phyloP scores from a whole-genome alignment of 495 filamentous ascomycete species.

The Acidomyces sp. region DNA sequence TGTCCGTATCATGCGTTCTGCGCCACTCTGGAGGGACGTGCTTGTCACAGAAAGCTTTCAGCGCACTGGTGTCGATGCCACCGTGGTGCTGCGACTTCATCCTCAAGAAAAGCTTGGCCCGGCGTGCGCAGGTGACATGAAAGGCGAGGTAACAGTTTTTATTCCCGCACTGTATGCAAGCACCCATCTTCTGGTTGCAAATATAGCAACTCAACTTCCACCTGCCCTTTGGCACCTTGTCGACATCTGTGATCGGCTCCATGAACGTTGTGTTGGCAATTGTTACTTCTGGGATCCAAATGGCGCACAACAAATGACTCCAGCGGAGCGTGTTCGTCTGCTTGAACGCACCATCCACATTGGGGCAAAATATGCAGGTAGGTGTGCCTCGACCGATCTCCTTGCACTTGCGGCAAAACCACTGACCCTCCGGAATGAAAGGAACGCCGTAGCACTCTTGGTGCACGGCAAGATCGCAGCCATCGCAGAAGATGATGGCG shows the following conservation, averaged over 20 bases:
- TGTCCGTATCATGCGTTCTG: constrained; percentile 65
- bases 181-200: constrained; percentile 92
- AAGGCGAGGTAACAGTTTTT: constrained; percentile 97
- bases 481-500: constrained; percentile 98
- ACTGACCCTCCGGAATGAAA: constrained; percentile 96
- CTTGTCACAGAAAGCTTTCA: constrained; percentile 94
- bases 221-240: constrained; percentile 83
- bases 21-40: constrained; percentile 87
- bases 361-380: constrained; percentile 97
- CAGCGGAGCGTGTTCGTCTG: constrained; percentile 90
- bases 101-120: constrained; percentile 78
- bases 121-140: constrained; percentile 89
- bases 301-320: constrained; percentile 90
- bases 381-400: constrained; percentile 81
- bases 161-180: constrained; percentile 96
- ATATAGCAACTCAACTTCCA: constrained; percentile 96
- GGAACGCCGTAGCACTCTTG: constrained; percentile 99
- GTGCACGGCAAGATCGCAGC: constrained; percentile 93
- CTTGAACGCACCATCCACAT: constrained; percentile 95
- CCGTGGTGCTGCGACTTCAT: constrained; percentile 86
- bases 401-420: constrained; percentile 95
- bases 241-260: constrained; percentile 95
- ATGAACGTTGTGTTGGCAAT: constrained; percentile 94
- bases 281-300: constrained; percentile 96
- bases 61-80: constrained; percentile 69